Conservation (phyloP, 805 yeast genomes). For the Tetrapisispora taiwanensis region DNA sequence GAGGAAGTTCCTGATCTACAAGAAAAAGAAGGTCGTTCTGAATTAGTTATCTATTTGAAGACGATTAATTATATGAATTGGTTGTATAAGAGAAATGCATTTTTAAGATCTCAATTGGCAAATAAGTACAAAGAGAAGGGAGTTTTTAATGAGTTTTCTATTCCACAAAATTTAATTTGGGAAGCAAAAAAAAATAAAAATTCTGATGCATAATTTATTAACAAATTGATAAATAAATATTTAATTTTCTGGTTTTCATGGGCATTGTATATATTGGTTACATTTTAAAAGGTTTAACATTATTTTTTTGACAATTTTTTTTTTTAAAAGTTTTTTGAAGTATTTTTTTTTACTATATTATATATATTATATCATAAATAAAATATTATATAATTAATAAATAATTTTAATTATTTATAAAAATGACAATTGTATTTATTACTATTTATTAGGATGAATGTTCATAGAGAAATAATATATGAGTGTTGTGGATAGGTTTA, state of each 20-base stretch:
- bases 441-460: too few species aligned
- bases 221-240: neutral
- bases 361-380: too few species aligned
- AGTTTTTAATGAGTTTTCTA: neutral
- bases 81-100: slow-evolving; percentile 40
- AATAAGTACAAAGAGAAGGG: slow-evolving; percentile 10
- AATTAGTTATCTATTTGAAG: slow-evolving; percentile 61
- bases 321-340: neutral
- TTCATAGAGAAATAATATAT: too few species aligned
- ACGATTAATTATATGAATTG: slow-evolving; percentile 45
- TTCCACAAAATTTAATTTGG: slow-evolving; percentile 3
- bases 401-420: too few species aligned
- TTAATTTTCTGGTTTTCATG: neutral
- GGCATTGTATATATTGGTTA: neutral
- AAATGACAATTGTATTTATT: too few species aligned
- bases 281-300: neutral
- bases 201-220: neutral
- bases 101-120: slow-evolving; percentile 34
- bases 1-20: slow-evolving; percentile 63
- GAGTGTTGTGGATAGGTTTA: too few species aligned
- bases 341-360: too few species aligned
- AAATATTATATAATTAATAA: too few species aligned
- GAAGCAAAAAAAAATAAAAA: slow-evolving; percentile 1
- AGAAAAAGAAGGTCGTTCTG: slow-evolving; percentile 68
- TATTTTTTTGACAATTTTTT: neutral